Evolutionary conservation across 106 monocot species (phyloP), one percentile per base, ranked within the genome.

Genomic region (Hemerocallis citrina): DNA sequence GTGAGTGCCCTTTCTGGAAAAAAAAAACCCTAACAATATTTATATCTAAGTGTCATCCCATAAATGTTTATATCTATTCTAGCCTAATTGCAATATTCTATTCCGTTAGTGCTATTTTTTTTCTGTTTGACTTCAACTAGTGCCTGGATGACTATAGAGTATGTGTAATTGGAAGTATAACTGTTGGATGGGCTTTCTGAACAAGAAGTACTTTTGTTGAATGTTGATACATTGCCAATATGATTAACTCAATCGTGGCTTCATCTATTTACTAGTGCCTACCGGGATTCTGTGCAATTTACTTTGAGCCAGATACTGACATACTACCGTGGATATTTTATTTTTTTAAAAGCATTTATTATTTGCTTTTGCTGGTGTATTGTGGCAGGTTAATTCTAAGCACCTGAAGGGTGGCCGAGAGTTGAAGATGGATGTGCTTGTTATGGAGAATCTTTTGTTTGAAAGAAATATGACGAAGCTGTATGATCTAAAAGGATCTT

Each of bases 401-500:
- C 76, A 84, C 27, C 41, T 81, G 13, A 98, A 88, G 47, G 72
- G 87, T 34, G 92, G 92, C 23, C 85, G 77, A 65, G 98, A 92
- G 39, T 47, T 57, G 23, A 98, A 68, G 72, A 98, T 92, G 68
- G 92, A 98, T 63, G 77, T 98, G 4, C 64, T 98, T 57, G 88
- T 92, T 17, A 98, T 98, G 92, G 98, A 98, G 63, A 98, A 92
- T 77, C 88, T 98, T 62, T 62, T 98, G 48, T 92, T 80, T 76
- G 79, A 70, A 38, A 55, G 81, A 29, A 77, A 70, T 45, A 46
- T 98, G 28, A 80, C 70, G 50, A 85, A 85, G 59, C 12, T 92
- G 30, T 98, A 98, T 67, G 98, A 98, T 45, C 77, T 98, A 15
- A 98, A 98, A 63, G 98, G 98, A 24, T 98, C 98, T 34, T 79